Evolutionary conservation across 768 basidiomycete genomes (phyloP), one percentile per base, ranked within the genome.

Genomic region (Collybia mongolica): DNA sequence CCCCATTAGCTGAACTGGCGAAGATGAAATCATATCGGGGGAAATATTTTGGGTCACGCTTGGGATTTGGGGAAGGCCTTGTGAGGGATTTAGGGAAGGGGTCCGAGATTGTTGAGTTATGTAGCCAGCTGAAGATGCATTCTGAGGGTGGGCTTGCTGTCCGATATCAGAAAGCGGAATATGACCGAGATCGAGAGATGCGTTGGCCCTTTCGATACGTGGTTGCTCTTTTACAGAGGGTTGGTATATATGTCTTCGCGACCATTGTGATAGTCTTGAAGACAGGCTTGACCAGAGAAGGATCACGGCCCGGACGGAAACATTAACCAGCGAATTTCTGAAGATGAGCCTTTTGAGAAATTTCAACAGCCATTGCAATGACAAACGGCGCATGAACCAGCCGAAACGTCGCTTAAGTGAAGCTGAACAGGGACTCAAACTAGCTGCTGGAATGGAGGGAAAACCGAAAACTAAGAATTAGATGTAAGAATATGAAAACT

Each of bases 321-420:
- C 28, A 19, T 44, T 37, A 37, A 36, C 46, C 6, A 48, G n/a
- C 6, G 12, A 29, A 20, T 43, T 52, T 11, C 37, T 51, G 20
- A 32, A 22, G n/a, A 52, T 40, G 15, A 49, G 45, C 36, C 51
- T 44, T 39, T 40, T 37, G 19, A 56, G 44, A 46, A 39, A 43
- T 5, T 14, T 15, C 20, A 53, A 42, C 18, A 56, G 39, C 15
- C 41, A 53, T 36, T 18, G 49, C 37, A 48, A 39, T 3, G 49
- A 11, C 24, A 26, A 28, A 12, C 18, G 39, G 26, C 29, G 11
- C 32, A 44, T 46, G n/a, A 20, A 35, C 29, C 14, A 32, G 14
- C 11, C 8, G 5, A 9, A 24, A 41, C 20, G 6, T 20, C 18
- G 6, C 18, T 41, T 19, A 20, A 24, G 19, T 7, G 5, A 14